A percentile compares a stretch with the other conserved stretches of the same genome.
Evolutionary conservation across 352 stramenopile genomes (phyloP).

Genomic region (Phytophthora europaea): DNA sequence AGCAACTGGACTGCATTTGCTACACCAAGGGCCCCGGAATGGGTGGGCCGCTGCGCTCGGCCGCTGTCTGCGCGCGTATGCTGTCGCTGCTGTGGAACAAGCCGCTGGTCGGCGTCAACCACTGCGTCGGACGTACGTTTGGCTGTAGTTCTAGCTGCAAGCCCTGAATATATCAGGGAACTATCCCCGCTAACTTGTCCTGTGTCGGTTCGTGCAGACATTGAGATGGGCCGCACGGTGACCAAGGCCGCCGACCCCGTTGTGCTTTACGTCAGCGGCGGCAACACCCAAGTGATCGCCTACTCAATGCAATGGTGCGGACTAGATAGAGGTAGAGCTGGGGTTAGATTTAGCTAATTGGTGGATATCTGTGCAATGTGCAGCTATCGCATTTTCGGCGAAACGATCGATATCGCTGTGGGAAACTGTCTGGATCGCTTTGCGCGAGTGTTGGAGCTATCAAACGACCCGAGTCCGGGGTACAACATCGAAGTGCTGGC

Average conservation of each 20-base stretch:
- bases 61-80: constrained; percentile 95
- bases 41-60: constrained; percentile 97
- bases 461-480: constrained; percentile 98
- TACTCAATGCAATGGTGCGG: constrained; percentile 87
- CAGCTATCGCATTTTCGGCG: constrained; percentile 99
- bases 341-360: constrained; percentile 3
- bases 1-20: constrained; percentile 95
- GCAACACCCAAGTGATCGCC: constrained; percentile 98
- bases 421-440: constrained; percentile 99
- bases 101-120: constrained; percentile 98
- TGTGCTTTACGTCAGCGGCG: constrained; percentile 99
- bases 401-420: constrained; percentile 99
- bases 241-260: constrained; percentile 97
- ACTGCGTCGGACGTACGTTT: constrained; percentile 97
- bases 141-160: neutral
- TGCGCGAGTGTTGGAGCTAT: constrained; percentile 95
- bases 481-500: constrained; percentile 99
- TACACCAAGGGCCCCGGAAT: constrained; percentile 98
- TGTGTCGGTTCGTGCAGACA: constrained; percentile 77
- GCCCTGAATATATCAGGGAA: neutral
- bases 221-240: constrained; percentile 99
- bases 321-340: constrained; percentile 1
- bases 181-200: neutral
- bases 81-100: constrained; percentile 96
- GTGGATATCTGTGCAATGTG: constrained; percentile 4